Evolutionary conservation across 495 filamentous ascomycete species (phyloP).

Genomic region (Xeromyces bisporus): DNA sequence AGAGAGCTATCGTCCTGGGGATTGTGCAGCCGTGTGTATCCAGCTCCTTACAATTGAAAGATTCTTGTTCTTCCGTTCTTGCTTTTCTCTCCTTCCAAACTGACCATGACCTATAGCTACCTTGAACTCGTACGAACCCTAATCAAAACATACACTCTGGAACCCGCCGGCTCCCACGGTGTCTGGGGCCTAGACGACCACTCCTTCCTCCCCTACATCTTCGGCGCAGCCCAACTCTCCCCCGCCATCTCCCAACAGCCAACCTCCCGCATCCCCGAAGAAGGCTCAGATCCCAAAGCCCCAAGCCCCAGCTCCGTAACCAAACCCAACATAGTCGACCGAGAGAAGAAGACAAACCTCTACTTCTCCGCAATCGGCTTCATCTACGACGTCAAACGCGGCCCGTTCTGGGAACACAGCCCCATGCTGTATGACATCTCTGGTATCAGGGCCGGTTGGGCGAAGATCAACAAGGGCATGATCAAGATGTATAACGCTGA

Average conservation of each 20-base stretch:
- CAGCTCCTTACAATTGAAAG: neutral
- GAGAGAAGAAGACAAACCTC: slow-evolving; percentile 57
- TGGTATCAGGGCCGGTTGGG: slow-evolving; percentile 81
- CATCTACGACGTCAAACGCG: slow-evolving; percentile 94
- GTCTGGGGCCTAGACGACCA: slow-evolving; percentile 98
- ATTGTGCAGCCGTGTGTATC: slow-evolving; percentile 59
- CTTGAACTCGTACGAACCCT: slow-evolving; percentile 63
- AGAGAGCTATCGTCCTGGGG: slow-evolving; percentile 62
- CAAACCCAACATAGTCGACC: slow-evolving; percentile 46
- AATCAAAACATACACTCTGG: slow-evolving; percentile 83
- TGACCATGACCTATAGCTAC: slow-evolving; percentile 37
- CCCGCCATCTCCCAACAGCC: slow-evolving; percentile 52
- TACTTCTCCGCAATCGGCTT: slow-evolving; percentile 99
- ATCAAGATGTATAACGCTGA: slow-evolving; percentile 59
- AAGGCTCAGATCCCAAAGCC: slow-evolving; percentile 57
- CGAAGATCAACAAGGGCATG: slow-evolving; percentile 93
- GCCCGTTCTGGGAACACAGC: slow-evolving; percentile 97
- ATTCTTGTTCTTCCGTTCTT: slow-evolving; percentile 1
- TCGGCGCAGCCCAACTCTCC: slow-evolving; percentile 74
- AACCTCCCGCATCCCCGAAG: slow-evolving; percentile 46
- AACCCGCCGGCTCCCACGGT: slow-evolving; percentile 86
- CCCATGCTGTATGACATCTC: slow-evolving; percentile 91
- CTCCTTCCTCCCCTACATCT: slow-evolving; percentile 91
- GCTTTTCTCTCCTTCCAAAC: neutral
- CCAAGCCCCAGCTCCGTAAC: slow-evolving; percentile 54